phyloP scores from a whole-genome alignment of 1,284 basidiomycete genomes.

The Irpex rosettiformis region DNA sequence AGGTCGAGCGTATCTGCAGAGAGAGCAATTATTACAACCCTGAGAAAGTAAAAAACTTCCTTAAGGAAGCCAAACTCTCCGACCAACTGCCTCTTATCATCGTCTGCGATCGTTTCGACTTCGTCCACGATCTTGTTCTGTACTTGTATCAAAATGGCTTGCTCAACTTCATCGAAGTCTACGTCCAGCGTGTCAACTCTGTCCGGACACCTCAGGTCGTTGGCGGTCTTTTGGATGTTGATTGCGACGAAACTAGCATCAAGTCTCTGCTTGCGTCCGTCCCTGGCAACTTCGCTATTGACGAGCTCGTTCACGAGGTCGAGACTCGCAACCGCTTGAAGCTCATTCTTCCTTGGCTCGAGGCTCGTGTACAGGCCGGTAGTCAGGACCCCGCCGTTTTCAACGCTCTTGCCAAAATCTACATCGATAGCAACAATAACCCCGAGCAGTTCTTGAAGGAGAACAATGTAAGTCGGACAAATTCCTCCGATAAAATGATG shows the following conservation, averaged over 20 bases:
- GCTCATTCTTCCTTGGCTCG: constrained; percentile 96
- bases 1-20: constrained; percentile 97
- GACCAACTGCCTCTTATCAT: constrained; percentile 99
- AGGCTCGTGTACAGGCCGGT: constrained; percentile 88
- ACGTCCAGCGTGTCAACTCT: constrained; percentile 98
- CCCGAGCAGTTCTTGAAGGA: constrained; percentile 98
- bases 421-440: constrained; percentile 98
- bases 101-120: constrained; percentile 99
- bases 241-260: constrained; percentile 96
- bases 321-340: constrained; percentile 96
- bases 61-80: constrained; percentile 95
- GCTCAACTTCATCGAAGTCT: constrained; percentile 97
- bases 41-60: constrained; percentile 99
- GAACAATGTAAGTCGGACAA: constrained; percentile 75
- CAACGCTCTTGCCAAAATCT: constrained; percentile 98
- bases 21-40: constrained; percentile 98
- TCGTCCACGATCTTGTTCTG: constrained; percentile 97
- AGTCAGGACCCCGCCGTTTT: constrained; percentile 91
- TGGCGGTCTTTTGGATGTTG: constrained; percentile 95
- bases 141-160: constrained; percentile 99
- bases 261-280: constrained; percentile 93
- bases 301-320: constrained; percentile 96
- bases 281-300: constrained; percentile 95
- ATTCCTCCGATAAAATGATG: neutral
- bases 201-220: constrained; percentile 98